Evolutionary conservation across 768 basidiomycete species (phyloP).

Genomic region (Tulasnella sp.): DNA sequence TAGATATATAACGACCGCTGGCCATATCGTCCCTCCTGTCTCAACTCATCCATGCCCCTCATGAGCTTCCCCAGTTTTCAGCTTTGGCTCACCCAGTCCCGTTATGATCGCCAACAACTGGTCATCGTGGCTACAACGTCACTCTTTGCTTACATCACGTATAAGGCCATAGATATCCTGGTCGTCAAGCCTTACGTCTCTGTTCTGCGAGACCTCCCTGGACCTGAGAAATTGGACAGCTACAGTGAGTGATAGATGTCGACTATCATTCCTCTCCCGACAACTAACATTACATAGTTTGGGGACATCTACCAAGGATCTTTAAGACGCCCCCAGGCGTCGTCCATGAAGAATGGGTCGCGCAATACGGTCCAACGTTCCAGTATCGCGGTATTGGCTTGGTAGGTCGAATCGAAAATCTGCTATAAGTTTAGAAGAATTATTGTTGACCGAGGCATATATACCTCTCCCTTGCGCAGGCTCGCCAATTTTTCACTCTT

Average conservation of each 20-base stretch:
- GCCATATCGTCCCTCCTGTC: no score
- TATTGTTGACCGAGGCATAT: no score
- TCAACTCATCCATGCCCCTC: no score
- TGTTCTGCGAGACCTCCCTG: slow-evolving; percentile 40
- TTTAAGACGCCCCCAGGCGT: slow-evolving; percentile 30
- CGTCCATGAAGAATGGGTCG: slow-evolving; percentile 45
- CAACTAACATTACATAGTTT: slow-evolving; percentile 27
- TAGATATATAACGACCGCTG: no score
- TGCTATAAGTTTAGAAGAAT: no score
- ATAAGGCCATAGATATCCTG: no score
- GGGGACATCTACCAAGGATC: slow-evolving; percentile 40
- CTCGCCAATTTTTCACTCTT: background rate
- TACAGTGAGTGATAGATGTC: slow-evolving; percentile 21
- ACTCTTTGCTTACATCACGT: no score
- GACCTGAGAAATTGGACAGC: slow-evolving; percentile 28
- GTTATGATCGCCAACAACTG: no score
- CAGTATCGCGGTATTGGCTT: slow-evolving; percentile 36
- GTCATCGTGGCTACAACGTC: no score
- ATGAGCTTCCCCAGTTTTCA: no score
- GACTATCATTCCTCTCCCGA: no score
- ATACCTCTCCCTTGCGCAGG: background rate
- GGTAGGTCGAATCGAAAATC: slow-evolving; percentile 33
- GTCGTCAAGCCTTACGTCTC: slow-evolving; percentile 23
- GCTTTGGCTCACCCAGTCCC: no score
- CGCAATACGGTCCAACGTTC: slow-evolving; percentile 36